These are phyloP conservation scores for Malassezia sympodialis DNA, from an alignment of 1,284 basidiomycete species.

Conservation along the genomic window DNA sequence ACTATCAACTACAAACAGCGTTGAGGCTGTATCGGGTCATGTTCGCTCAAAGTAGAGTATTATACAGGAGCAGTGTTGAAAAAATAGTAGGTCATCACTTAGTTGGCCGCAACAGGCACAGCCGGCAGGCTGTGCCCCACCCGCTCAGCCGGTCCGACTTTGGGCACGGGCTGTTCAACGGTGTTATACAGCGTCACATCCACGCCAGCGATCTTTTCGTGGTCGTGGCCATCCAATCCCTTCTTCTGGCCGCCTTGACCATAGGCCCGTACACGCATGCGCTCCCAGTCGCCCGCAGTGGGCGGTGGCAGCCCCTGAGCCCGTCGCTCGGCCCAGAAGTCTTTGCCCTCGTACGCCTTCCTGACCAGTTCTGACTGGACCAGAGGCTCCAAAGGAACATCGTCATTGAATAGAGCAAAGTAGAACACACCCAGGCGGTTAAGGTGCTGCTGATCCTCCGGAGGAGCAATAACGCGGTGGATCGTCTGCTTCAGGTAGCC, in stretches of 20 bases:
- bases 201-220: slow-evolving; percentile 35
- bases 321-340: slow-evolving; percentile 32
- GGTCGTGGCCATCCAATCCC: slow-evolving; percentile 38
- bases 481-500: slow-evolving; percentile 48
- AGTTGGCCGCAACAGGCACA: not conserved
- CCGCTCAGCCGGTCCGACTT: not conserved
- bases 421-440: slow-evolving; percentile 49
- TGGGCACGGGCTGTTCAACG: not conserved
- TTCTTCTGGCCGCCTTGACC: slow-evolving; percentile 40
- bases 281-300: slow-evolving; percentile 43
- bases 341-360: slow-evolving; percentile 22
- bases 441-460: slow-evolving; percentile 49
- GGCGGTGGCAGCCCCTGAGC: slow-evolving; percentile 26
- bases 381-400: slow-evolving; percentile 43
- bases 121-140: not conserved
- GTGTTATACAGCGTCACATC: slow-evolving; percentile 34
- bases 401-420: slow-evolving; percentile 50
- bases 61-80: slow-evolving; percentile 24
- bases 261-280: slow-evolving; percentile 39
- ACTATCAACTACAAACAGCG: slow-evolving; percentile 5
- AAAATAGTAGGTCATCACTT: not conserved
- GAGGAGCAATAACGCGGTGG: slow-evolving; percentile 50
- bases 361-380: slow-evolving; percentile 40
- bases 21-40: slow-evolving; percentile 1
- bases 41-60: slow-evolving; percentile 51